Percentiles rank a stretch among this genome's conserved stretches.
phyloP scores from a whole-genome alignment of 2,329 filamentous ascomycete species.

The Colletotrichum agaves region DNA sequence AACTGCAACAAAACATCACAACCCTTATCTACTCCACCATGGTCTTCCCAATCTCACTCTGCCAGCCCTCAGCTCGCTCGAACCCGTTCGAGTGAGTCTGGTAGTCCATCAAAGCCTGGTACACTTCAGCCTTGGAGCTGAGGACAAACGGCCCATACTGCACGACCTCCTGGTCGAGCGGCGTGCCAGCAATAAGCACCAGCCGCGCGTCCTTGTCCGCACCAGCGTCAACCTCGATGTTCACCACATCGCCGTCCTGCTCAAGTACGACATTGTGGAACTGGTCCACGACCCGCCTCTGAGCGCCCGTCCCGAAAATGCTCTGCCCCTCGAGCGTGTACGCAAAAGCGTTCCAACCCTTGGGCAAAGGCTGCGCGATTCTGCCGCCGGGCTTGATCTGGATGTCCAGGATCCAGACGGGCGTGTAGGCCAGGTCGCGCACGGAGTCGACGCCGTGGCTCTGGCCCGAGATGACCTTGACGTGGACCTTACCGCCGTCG shows the following conservation, averaged over 20 bases:
- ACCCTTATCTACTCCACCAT: constrained; percentile 59
- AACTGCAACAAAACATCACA: neutral
- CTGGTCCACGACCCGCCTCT: constrained; percentile 66
- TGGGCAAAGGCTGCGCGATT: constrained; percentile 79
- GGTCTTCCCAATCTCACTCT: constrained; percentile 86
- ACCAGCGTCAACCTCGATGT: constrained; percentile 73
- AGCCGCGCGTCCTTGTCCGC: constrained; percentile 69
- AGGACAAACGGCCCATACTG: constrained; percentile 91
- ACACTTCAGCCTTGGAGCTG: constrained; percentile 76
- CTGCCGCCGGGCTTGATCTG: constrained; percentile 82
- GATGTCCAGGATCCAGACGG: constrained; percentile 94
- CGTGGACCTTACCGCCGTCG: constrained; percentile 77
- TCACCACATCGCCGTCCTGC: constrained; percentile 78
- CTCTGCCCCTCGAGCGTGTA: constrained; percentile 84
- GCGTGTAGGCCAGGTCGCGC: constrained; percentile 92
- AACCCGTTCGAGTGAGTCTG: constrained; percentile 81
- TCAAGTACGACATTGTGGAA: constrained; percentile 94
- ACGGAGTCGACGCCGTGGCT: constrained; percentile 87
- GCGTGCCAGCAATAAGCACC: constrained; percentile 81
- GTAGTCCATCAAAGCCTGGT: constrained; percentile 81
- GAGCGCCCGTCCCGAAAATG: constrained; percentile 66
- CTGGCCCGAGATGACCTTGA: constrained; percentile 93
- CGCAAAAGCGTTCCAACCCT: constrained; percentile 89
- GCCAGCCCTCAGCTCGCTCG: constrained; percentile 81
- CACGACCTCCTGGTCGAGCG: constrained; percentile 81